phyloP scores from a whole-genome alignment of 192 early-diverging fungal genomes.

The Coemansia sp. region DNA sequence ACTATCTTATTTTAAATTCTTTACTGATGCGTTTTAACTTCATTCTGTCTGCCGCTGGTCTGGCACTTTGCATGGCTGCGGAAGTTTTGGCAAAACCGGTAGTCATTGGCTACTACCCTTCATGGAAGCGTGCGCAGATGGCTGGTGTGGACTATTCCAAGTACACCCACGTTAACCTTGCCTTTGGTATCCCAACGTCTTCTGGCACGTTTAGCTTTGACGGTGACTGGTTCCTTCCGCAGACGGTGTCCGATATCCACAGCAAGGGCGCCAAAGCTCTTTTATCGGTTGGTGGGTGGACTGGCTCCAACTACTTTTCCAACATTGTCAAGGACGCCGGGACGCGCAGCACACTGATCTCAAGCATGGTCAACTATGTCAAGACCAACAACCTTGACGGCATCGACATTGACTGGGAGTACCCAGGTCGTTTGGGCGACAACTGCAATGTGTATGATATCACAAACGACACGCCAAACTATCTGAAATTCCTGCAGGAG shows the following conservation, averaged over 20 bases:
- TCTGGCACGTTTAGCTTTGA: conserved; percentile 42
- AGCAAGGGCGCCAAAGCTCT: conserved; percentile 56
- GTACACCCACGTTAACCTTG: conserved; percentile 71
- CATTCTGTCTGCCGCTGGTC: conserved; percentile 19
- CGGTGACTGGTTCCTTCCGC: conserved; percentile 33
- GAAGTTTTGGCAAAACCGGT: conserved; percentile 5
- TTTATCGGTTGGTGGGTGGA: conserved; percentile 65
- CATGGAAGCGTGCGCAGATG: conserved; percentile 32
- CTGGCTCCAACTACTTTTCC: conserved; percentile 65
- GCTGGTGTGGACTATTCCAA: conserved; percentile 36
- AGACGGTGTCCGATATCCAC: conserved; percentile 42
- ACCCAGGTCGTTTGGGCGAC: conserved; percentile 54
- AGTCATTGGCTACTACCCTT: conserved; percentile 44
- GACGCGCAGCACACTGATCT: conserved; percentile 55
- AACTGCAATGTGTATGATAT: conserved; percentile 46
- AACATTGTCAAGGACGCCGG: conserved; percentile 48
- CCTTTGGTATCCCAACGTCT: conserved; percentile 52
- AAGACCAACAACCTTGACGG: conserved; percentile 56
- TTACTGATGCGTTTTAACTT: conserved; percentile 28
- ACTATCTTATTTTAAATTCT: no score
- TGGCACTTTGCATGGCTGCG: conserved; percentile 22
- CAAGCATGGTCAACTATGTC: conserved; percentile 59
- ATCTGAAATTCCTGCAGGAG: conserved; percentile 57
- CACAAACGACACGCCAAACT: conserved; percentile 63
- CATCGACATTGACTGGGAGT: conserved; percentile 72